A percentile compares a stretch with the other conserved stretches of the same genome.
Conservation (phyloP, 345 rosid genomes). For the Gossypium stocksii region DNA sequence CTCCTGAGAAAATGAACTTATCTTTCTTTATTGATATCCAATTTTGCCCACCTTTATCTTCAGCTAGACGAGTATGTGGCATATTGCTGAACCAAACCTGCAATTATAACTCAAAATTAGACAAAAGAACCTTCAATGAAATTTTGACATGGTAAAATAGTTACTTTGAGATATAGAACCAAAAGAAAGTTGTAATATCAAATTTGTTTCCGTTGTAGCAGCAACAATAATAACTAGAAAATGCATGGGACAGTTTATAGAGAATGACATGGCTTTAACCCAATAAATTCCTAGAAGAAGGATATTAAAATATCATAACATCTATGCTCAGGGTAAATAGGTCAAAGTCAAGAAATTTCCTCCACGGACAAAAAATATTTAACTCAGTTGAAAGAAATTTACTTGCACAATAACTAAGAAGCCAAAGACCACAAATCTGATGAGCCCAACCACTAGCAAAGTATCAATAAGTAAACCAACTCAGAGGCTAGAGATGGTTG, state of each 20-base stretch:
- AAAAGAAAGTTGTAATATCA: neutral
- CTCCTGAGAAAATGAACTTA: constrained; percentile 46
- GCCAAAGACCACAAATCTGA: neutral
- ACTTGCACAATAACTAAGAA: neutral
- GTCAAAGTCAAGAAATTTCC: neutral
- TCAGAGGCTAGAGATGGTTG: neutral
- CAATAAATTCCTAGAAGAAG: neutral
- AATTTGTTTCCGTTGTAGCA: neutral
- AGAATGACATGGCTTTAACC: neutral
- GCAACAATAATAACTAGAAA: neutral
- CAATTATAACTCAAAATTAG: neutral
- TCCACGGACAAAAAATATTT: neutral
- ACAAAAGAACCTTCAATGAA: neutral
- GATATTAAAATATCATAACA: neutral
- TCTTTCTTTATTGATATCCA: constrained; percentile 42
- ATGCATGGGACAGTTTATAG: neutral
- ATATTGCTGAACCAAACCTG: constrained; percentile 63
- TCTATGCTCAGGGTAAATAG: neutral
- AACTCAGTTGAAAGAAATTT: neutral
- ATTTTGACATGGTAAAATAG: neutral
- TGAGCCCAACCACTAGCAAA: neutral
- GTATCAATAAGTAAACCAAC: neutral
- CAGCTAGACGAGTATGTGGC: constrained; percentile 41
- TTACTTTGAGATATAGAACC: neutral
- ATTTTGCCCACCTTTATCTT: constrained; percentile 47